Evolutionary conservation across 306 rosid species (phyloP).

Genomic region (Dicorynia guianensis): DNA sequence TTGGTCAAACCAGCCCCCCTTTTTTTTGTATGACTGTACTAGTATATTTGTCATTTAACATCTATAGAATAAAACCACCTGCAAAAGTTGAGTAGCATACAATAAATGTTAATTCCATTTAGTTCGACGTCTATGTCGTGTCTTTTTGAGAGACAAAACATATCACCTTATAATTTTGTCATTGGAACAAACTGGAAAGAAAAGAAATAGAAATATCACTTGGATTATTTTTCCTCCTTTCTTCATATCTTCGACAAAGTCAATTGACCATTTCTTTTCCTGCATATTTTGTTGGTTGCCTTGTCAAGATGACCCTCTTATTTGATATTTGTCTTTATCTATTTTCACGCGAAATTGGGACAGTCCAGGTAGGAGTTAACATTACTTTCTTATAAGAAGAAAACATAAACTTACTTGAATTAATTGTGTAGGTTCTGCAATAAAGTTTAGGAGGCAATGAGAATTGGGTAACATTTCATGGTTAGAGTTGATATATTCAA

Average conservation of each 20-base stretch:
- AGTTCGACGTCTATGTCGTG: background rate
- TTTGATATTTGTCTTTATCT: background rate
- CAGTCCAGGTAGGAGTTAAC: background rate
- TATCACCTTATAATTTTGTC: background rate
- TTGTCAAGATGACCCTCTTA: background rate
- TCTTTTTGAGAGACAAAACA: too few relatives aligned
- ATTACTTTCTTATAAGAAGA: background rate
- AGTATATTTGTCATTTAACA: background rate
- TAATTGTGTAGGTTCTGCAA: background rate
- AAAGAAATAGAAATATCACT: background rate
- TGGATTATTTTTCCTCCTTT: background rate
- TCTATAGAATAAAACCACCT: background rate
- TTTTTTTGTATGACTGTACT: constrained; percentile 15
- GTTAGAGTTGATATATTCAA: too few relatives aligned
- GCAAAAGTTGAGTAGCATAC: background rate
- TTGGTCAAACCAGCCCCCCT: constrained; percentile 46
- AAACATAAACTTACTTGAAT: background rate
- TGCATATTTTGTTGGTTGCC: background rate
- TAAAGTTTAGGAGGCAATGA: background rate
- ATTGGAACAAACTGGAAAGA: too few relatives aligned
- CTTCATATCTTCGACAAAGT: background rate
- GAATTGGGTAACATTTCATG: too few relatives aligned
- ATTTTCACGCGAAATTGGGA: background rate
- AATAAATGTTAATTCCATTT: background rate
- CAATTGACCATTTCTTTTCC: background rate